These are phyloP conservation scores for Deuterostichococcus epilithicus DNA, from an alignment of 139 green algal genomes.

Conservation along the genomic window DNA sequence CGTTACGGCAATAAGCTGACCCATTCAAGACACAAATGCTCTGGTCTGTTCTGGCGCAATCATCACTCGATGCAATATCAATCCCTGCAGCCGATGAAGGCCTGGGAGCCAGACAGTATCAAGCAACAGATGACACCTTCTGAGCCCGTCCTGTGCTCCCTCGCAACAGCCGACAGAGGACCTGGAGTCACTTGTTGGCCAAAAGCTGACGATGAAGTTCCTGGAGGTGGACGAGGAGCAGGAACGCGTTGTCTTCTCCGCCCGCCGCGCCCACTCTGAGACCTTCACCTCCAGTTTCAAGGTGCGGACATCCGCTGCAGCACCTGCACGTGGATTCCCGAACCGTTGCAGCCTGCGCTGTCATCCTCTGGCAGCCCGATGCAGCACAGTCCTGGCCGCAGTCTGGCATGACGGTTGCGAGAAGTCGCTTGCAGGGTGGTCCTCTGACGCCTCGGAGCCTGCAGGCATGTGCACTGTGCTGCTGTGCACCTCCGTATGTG, in stretches of 20 bases:
- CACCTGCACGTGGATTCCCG: slow-evolving; percentile 8
- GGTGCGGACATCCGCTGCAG: neutral
- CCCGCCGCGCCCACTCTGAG: slow-evolving; percentile 30
- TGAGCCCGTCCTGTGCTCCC: neutral
- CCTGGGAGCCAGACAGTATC: no score
- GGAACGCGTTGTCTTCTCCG: slow-evolving; percentile 81
- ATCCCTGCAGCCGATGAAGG: no score
- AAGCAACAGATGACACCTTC: no score
- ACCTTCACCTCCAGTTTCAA: slow-evolving; percentile 1
- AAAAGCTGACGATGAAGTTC: slow-evolving; percentile 84
- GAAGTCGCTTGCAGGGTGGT: neutral
- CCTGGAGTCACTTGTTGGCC: slow-evolving; percentile 75
- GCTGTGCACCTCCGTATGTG: neutral
- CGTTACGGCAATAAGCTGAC: no score
- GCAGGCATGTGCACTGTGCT: neutral
- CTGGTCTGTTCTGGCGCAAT: no score
- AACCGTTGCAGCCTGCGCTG: neutral
- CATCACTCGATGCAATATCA: no score
- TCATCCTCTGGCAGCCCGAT: no score
- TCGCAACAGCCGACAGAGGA: neutral
- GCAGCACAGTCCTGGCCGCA: no score
- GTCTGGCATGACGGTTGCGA: neutral
- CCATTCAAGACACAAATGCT: no score
- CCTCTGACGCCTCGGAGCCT: neutral
- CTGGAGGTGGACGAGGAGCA: slow-evolving; percentile 92